Conservation (phyloP, 352 stramenopile genomes). For the Phytophthora macrochlamydospora region DNA sequence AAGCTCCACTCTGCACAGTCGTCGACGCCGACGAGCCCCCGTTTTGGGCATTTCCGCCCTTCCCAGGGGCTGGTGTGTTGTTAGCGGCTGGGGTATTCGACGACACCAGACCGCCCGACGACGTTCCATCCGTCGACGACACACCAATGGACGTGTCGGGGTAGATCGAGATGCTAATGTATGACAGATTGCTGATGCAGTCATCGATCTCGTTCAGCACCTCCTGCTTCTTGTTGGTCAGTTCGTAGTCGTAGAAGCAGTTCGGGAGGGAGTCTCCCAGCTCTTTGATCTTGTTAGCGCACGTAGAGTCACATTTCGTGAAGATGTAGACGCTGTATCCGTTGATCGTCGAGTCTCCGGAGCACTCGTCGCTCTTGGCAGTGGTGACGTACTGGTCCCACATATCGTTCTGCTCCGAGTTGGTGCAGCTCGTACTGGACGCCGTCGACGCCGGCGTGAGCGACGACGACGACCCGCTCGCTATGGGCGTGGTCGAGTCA, state of each 20-base stretch:
- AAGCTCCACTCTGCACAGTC: too few species aligned
- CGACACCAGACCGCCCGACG: slow-evolving; percentile 1
- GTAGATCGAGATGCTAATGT: slow-evolving; percentile 15
- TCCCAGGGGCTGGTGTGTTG: too few species aligned
- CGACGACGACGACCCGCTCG: slow-evolving; percentile 12
- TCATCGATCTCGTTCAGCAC: slow-evolving; percentile 13
- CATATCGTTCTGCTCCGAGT: slow-evolving; percentile 20
- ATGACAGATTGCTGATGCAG: slow-evolving; percentile 8
- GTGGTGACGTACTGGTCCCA: slow-evolving; percentile 17
- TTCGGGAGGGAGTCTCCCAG: slow-evolving; percentile 30
- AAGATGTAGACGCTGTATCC: slow-evolving; percentile 29
- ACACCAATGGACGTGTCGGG: slow-evolving; percentile 11
- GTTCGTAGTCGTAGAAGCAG: slow-evolving; percentile 41
- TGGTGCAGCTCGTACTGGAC: slow-evolving; percentile 18
- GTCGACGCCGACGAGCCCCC: too few species aligned
- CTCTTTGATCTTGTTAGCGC: slow-evolving; percentile 14
- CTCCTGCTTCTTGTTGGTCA: slow-evolving; percentile 40
- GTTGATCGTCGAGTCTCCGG: slow-evolving; percentile 17
- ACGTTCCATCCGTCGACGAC: not conserved
- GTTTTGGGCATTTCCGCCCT: not conserved
- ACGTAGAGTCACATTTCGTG: slow-evolving; percentile 33
- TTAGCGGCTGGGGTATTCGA: not conserved
- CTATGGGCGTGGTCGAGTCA: slow-evolving; percentile 7
- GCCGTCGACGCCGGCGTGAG: slow-evolving; percentile 19
- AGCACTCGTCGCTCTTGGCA: slow-evolving; percentile 31